These are phyloP conservation scores for Trypanosoma conorhini DNA, from an alignment of 208 protist species.

Conservation along the genomic window DNA sequence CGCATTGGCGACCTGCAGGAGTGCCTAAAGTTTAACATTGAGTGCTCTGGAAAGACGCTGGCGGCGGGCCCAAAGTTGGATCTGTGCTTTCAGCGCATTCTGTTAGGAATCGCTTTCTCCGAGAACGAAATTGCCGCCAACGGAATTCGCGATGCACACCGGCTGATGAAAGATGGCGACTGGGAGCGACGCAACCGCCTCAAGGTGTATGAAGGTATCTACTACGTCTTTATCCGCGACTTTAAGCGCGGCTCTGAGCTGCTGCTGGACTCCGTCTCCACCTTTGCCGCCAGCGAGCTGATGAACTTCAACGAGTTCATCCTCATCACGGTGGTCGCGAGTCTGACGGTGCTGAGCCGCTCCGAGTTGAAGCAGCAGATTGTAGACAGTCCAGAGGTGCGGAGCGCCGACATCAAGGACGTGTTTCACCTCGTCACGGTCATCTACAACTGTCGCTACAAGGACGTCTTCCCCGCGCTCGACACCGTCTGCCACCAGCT, in stretches of 20 bases:
- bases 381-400: constrained; percentile 90
- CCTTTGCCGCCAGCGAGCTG: constrained; percentile 97
- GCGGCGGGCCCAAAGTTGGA: constrained; percentile 96
- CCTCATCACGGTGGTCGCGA: constrained; percentile 93
- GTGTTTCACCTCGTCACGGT: constrained; percentile 87
- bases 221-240: constrained; percentile 94
- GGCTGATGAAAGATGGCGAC: constrained; percentile 98
- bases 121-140: constrained; percentile 92
- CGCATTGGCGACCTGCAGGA: constrained; percentile 96
- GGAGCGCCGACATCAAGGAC: constrained; percentile 90
- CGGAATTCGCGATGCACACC: constrained; percentile 90
- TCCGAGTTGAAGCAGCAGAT: constrained; percentile 90
- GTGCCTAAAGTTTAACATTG: constrained; percentile 88
- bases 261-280: constrained; percentile 97
- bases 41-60: constrained; percentile 94
- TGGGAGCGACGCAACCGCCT: constrained; percentile 99
- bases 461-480: constrained; percentile 91
- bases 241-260: constrained; percentile 94
- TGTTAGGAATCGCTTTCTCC: constrained; percentile 96
- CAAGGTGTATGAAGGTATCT: constrained; percentile 98
- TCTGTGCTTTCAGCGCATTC: constrained; percentile 95
- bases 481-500: constrained; percentile 92
- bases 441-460: constrained; percentile 97
- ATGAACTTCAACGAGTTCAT: constrained; percentile 95
- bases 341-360: constrained; percentile 88